Evolutionary conservation across 495 filamentous ascomycete species (phyloP).

Genomic region (Astrothelium subdiscretum): DNA sequence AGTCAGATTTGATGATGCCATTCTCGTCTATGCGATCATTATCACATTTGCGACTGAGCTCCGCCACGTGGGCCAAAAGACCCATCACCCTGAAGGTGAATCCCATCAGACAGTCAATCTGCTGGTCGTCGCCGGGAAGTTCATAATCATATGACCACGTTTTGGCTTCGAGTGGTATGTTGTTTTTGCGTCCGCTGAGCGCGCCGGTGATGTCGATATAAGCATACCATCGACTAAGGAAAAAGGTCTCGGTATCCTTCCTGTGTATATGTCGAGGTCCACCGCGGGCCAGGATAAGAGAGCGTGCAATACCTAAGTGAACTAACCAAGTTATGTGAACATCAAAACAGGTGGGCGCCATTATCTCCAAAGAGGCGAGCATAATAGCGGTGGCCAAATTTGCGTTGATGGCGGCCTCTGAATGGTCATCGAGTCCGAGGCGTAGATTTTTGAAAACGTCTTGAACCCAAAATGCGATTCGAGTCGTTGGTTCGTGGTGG

Average conservation of each 20-base stretch:
- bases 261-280: constrained; percentile 44
- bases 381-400: constrained; percentile 79
- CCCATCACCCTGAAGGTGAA: constrained; percentile 44
- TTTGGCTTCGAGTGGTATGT: constrained; percentile 38
- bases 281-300: constrained; percentile 60
- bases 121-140: constrained; percentile 27
- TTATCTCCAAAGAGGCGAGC: constrained; percentile 75
- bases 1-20: constrained; percentile 39
- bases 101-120: constrained; percentile 63
- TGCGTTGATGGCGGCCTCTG: constrained; percentile 34
- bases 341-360: constrained; percentile 70
- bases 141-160: constrained; percentile 45
- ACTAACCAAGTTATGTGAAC: constrained; percentile 64
- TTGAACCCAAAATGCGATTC: constrained; percentile 69
- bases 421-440: constrained; percentile 50
- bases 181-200: constrained; percentile 57
- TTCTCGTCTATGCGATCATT: constrained; percentile 49
- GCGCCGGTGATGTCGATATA: constrained; percentile 75
- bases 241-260: constrained; percentile 58
- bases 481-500: constrained; percentile 62
- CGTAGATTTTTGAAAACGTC: constrained; percentile 67
- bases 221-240: constrained; percentile 76
- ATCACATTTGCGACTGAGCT: constrained; percentile 61
- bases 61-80: constrained; percentile 62
- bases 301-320: constrained; percentile 64